These are phyloP conservation scores for Exophiala viscosa DNA, from an alignment of 2,329 filamentous ascomycete genomes.

Conservation along the genomic window DNA sequence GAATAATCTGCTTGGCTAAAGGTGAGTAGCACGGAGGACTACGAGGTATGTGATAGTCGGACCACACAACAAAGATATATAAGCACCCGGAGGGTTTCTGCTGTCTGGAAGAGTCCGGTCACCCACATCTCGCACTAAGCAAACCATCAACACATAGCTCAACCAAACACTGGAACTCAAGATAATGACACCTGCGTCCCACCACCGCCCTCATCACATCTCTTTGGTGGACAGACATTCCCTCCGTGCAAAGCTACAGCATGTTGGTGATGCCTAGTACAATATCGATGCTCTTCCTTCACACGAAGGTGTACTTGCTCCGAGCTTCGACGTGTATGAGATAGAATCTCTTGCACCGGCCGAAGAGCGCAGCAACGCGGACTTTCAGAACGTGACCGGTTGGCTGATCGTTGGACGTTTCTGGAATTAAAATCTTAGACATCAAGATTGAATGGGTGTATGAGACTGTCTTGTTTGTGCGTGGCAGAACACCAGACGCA, in stretches of 20 bases:
- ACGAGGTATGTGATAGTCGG: too few species aligned
- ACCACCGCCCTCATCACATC: constrained; percentile 12
- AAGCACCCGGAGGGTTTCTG: background rate
- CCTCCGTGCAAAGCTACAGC: constrained; percentile 12
- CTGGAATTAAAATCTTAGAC: constrained; percentile 1
- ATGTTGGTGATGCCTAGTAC: constrained; percentile 12
- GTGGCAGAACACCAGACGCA: constrained; percentile 2
- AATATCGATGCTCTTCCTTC: constrained; percentile 15
- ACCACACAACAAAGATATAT: background rate
- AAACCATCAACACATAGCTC: background rate
- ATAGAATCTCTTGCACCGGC: background rate
- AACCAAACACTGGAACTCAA: background rate
- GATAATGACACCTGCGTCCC: constrained; percentile 6
- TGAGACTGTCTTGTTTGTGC: constrained; percentile 7
- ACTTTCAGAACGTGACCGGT: background rate
- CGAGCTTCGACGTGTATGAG: constrained; percentile 16
- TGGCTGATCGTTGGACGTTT: constrained; percentile 11
- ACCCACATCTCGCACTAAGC: too few species aligned
- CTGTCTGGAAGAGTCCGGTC: too few species aligned
- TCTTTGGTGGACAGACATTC: constrained; percentile 14
- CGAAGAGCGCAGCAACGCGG: background rate
- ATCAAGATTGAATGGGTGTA: constrained; percentile 12
- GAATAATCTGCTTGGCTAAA: too few species aligned
- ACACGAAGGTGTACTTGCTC: constrained; percentile 10
- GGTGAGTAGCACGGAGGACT: too few species aligned